Conservation (phyloP, 2,329 filamentous ascomycete species). For the Shiraia bambusicola region DNA sequence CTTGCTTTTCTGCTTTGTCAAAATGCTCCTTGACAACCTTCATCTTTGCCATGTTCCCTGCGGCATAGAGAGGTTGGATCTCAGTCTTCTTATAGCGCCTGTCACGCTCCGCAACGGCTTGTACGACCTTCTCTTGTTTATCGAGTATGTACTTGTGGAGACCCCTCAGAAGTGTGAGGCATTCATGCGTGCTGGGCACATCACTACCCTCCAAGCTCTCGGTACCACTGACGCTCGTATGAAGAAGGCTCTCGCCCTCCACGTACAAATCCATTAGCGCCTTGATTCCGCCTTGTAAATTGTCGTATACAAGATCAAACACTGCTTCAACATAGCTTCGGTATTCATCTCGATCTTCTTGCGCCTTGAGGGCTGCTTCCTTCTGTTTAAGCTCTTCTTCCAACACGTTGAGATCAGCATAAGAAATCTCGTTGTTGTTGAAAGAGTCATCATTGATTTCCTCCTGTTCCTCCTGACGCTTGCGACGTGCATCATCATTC, state of each 20-base stretch:
- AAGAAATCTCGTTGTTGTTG: slow-evolving; percentile 59
- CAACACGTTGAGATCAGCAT: slow-evolving; percentile 57
- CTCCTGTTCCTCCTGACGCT: slow-evolving; percentile 55
- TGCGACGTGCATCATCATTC: slow-evolving; percentile 51
- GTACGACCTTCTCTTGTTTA: slow-evolving; percentile 52
- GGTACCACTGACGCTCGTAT: slow-evolving; percentile 26
- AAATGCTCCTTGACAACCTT: slow-evolving; percentile 49
- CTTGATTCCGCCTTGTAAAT: slow-evolving; percentile 53
- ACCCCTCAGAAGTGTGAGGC: slow-evolving; percentile 41
- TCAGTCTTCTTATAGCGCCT: slow-evolving; percentile 57
- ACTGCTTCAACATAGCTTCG: slow-evolving; percentile 53
- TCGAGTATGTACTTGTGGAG: slow-evolving; percentile 53
- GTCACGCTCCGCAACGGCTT: slow-evolving; percentile 56
- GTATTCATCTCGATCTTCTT: slow-evolving; percentile 56
- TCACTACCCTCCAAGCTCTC: slow-evolving; percentile 20
- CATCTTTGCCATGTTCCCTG: slow-evolving; percentile 54
- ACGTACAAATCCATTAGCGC: slow-evolving; percentile 51
- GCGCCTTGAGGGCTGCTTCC: slow-evolving; percentile 54
- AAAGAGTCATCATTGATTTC: slow-evolving; percentile 56
- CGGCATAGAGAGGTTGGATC: slow-evolving; percentile 53
- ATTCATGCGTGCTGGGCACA: slow-evolving; percentile 20
- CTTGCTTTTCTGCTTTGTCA: slow-evolving; percentile 55
- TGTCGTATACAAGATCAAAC: slow-evolving; percentile 53
- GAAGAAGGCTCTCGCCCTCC: slow-evolving; percentile 29
- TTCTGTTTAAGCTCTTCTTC: slow-evolving; percentile 58